Evolutionary conservation across 345 rosid genomes (phyloP), one percentile per base, ranked within the genome.

Genomic region (Mallotus nudiflorus): DNA sequence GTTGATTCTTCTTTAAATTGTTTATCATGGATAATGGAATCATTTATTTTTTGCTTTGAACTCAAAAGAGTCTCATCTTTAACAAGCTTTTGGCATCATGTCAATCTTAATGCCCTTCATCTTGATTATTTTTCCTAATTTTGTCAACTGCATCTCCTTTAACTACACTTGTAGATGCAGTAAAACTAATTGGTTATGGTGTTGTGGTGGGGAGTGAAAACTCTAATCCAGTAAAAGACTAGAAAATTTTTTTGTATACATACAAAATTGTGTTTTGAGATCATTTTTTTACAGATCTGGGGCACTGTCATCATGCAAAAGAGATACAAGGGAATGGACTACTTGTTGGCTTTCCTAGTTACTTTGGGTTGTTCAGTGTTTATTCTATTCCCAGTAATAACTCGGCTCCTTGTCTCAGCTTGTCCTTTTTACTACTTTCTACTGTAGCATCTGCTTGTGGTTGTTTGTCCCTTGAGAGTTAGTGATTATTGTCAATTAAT

Each of bases 301-400:
- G 97, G 97, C 28, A 90, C 93, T 68, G 74, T 87, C 63, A 94
- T 91, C 10, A 91, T 94, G 98, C 97, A 92, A 82, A 94, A 94
- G 78, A 89, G 61, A 82, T 94, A 91, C 69, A 90, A 77, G 68
- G 96, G 93, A 33, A 84, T 81, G 54, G 97, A 94, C 81, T 91
- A 94, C 86, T 72, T 85, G 75, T 65, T 90, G 55, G 97, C 98
- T 66, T 89, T 95, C 70, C 74, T 94, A 25, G 99, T 94, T 76
- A 92, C 96, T 20, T 67, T 91, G 52, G 99, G 99, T 3, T 94
- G 99, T 80, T 90, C 96, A 24, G 75, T 92, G 72, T 94, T 95
- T 75, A 90, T 90, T 73, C 81, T 90, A 61, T 94, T 90, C 76
- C 97, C 99, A 88, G 97, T 94, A 83, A 80, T 64, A 51, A 54